phyloP scores from a whole-genome alignment of 2,329 filamentous ascomycete genomes.

The Fusarium sterilihyphosum region DNA sequence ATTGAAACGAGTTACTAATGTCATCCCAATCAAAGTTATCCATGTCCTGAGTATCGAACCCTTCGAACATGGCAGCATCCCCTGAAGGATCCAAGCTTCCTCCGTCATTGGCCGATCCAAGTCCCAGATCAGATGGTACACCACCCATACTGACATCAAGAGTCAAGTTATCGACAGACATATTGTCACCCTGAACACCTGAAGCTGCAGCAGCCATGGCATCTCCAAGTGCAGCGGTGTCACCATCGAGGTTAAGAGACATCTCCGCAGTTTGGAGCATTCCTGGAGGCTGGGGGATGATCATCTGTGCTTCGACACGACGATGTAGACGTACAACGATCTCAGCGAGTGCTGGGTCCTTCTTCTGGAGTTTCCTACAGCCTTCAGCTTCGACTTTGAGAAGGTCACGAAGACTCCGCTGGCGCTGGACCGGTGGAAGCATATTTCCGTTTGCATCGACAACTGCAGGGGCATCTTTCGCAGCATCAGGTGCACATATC shows the following conservation, averaged over 20 bases:
- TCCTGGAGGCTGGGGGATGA: constrained; percentile 51
- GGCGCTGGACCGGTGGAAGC: constrained; percentile 53
- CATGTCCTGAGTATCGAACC: constrained; percentile 51
- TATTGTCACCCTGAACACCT: constrained; percentile 52
- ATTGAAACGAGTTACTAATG: constrained; percentile 9
- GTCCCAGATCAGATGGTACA: constrained; percentile 50
- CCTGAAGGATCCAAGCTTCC: constrained; percentile 46
- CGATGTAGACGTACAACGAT: constrained; percentile 70
- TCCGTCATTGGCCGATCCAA: constrained; percentile 49
- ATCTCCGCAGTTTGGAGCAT: constrained; percentile 57
- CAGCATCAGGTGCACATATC: constrained; percentile 72
- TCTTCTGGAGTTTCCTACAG: constrained; percentile 64
- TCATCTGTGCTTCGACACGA: constrained; percentile 73
- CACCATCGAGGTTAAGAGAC: constrained; percentile 52
- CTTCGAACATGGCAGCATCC: constrained; percentile 54
- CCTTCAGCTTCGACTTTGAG: constrained; percentile 68
- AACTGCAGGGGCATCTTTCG: constrained; percentile 53
- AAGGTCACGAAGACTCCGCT: constrained; percentile 67
- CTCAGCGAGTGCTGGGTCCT: constrained; percentile 68
- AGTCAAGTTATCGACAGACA: constrained; percentile 54
- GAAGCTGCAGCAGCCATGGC: constrained; percentile 56
- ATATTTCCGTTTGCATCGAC: constrained; percentile 51
- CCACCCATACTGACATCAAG: constrained; percentile 59
- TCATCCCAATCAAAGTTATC: constrained; percentile 45
- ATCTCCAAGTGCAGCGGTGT: constrained; percentile 52